Conservation (phyloP, 306 rosid species). For the Biancaea sappan region DNA sequence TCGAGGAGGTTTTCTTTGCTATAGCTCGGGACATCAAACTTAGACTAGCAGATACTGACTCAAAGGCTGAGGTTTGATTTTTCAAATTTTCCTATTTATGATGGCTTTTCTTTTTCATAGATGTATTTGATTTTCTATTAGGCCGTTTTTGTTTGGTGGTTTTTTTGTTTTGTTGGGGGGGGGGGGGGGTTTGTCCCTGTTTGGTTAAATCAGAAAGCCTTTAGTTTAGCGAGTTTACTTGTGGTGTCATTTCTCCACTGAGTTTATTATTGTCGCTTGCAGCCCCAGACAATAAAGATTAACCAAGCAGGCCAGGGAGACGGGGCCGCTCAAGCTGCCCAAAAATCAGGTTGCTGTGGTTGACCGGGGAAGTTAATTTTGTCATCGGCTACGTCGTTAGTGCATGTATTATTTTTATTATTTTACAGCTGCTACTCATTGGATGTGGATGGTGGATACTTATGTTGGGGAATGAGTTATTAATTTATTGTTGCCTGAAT, state of each 20-base stretch:
- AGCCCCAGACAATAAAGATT: conserved; percentile 82
- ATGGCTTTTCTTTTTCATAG: background rate
- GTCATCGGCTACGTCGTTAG: conserved; percentile 48
- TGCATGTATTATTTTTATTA: conserved; percentile 47
- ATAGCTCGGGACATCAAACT: conserved; percentile 85
- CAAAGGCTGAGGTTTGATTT: conserved; percentile 67
- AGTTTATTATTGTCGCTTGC: conserved; percentile 31
- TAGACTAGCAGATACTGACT: conserved; percentile 81
- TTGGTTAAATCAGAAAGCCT: background rate
- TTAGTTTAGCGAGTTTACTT: background rate
- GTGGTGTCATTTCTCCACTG: conserved; percentile 6
- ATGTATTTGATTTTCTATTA: background rate
- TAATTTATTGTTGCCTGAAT: conserved; percentile 37
- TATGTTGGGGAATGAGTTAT: conserved; percentile 44
- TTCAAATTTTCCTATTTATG: conserved; percentile 24
- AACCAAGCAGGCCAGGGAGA: conserved; percentile 68
- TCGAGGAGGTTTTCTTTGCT: conserved; percentile 88
- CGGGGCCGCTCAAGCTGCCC: conserved; percentile 63
- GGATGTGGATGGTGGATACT: conserved; percentile 57
- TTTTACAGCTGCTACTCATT: conserved; percentile 37
- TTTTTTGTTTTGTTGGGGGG: too few relatives aligned
- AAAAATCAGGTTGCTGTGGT: conserved; percentile 77
- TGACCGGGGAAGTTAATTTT: conserved; percentile 53
- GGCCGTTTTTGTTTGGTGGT: background rate
- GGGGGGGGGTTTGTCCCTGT: too few relatives aligned